Evolutionary conservation across 2,329 filamentous ascomycete species (phyloP).

Genomic region (Pleomassaria siparia): DNA sequence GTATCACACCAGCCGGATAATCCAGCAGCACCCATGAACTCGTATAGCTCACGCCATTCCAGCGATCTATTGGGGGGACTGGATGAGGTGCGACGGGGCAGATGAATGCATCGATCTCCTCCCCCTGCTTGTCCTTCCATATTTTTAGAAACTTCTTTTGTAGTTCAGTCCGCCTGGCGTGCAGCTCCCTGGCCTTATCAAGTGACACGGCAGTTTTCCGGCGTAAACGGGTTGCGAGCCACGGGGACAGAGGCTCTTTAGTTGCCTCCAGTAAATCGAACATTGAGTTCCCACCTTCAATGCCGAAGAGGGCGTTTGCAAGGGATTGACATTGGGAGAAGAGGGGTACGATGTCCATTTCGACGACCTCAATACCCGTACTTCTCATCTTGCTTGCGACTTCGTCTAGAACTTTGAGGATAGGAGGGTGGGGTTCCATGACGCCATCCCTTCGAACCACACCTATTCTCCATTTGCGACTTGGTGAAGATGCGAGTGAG

Average conservation of each 20-base stretch:
- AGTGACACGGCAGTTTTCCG: slow-evolving; percentile 52
- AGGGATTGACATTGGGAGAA: slow-evolving; percentile 59
- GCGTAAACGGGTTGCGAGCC: slow-evolving; percentile 56
- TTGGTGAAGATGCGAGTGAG: slow-evolving; percentile 3
- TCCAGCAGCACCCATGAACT: slow-evolving; percentile 63
- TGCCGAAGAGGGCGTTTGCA: slow-evolving; percentile 59
- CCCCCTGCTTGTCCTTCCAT: slow-evolving; percentile 52
- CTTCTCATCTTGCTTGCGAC: slow-evolving; percentile 38
- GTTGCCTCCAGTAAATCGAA: slow-evolving; percentile 59
- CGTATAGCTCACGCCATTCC: slow-evolving; percentile 65
- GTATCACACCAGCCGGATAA: slow-evolving; percentile 60
- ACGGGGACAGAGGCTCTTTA: slow-evolving; percentile 61
- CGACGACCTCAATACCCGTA: slow-evolving; percentile 57
- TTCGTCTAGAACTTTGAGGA: slow-evolving; percentile 50
- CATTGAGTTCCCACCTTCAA: slow-evolving; percentile 59
- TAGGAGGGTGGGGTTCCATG: slow-evolving; percentile 55
- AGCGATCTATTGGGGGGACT: slow-evolving; percentile 62
- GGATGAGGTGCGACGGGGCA: slow-evolving; percentile 66
- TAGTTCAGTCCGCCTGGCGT: slow-evolving; percentile 54
- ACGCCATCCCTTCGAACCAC: slow-evolving; percentile 54
- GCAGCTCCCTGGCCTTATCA: slow-evolving; percentile 54
- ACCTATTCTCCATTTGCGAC: slow-evolving; percentile 47
- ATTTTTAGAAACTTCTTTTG: slow-evolving; percentile 60
- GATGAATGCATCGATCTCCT: slow-evolving; percentile 61
- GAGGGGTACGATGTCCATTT: slow-evolving; percentile 56